Conservation (phyloP, 2,329 filamentous ascomycete genomes). For the Ophiostoma tasmaniense region DNA sequence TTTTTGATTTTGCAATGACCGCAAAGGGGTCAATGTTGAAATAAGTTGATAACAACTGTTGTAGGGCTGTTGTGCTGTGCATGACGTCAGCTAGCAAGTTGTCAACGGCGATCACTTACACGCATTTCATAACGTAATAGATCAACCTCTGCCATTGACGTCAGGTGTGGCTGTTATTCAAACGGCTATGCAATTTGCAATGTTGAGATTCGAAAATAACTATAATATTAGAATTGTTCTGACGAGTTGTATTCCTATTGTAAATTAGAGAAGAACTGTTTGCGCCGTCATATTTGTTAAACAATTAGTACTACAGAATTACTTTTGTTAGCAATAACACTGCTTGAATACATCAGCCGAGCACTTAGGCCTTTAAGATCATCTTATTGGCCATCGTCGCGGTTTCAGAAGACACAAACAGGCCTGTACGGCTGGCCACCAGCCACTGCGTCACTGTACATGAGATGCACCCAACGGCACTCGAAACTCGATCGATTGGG, state of each 20-base stretch:
- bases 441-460: neutral
- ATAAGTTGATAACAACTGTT: neutral
- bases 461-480: neutral
- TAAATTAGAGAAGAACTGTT: too few species aligned
- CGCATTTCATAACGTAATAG: neutral
- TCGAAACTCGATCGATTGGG: constrained; percentile 3
- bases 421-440: neutral
- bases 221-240: too few species aligned
- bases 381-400: neutral
- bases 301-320: too few species aligned
- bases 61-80: neutral
- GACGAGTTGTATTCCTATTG: too few species aligned
- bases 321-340: too few species aligned
- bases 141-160: neutral
- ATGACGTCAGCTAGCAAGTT: neutral
- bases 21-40: neutral
- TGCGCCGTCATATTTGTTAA: too few species aligned
- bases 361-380: neutral
- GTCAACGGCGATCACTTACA: neutral
- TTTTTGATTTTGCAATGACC: neutral
- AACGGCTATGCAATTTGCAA: neutral
- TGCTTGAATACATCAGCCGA: neutral
- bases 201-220: too few species aligned
- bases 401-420: constrained; percentile 2
- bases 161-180: neutral